A percentile compares a stretch with the other conserved stretches of the same genome.
phyloP scores from a whole-genome alignment of 1,284 basidiomycete species.

The Amylostereum chailletii region DNA sequence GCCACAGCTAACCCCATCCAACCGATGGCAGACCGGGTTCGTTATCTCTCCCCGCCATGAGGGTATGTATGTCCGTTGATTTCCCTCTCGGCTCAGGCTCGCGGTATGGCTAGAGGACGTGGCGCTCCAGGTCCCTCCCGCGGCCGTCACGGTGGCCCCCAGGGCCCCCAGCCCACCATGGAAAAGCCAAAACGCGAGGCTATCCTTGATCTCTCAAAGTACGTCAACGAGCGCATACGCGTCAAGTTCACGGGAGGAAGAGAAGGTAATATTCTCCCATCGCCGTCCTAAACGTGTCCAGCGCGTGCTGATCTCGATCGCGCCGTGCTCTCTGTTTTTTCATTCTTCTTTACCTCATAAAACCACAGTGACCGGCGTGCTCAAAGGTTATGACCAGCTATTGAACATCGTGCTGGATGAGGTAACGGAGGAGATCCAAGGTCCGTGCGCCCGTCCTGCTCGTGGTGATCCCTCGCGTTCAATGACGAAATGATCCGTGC shows the following conservation, averaged over 20 bases:
- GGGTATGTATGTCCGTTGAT: slow-evolving; percentile 7
- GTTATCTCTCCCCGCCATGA: slow-evolving; percentile 12
- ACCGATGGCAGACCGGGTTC: slow-evolving; percentile 53
- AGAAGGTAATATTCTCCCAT: slow-evolving; percentile 56
- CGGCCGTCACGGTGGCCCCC: slow-evolving; percentile 35
- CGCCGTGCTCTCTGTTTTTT: slow-evolving; percentile 6
- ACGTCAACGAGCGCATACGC: slow-evolving; percentile 84
- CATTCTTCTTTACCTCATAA: slow-evolving; percentile 1
- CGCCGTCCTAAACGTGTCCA: not conserved
- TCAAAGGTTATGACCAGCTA: slow-evolving; percentile 96
- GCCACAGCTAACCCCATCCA: not conserved
- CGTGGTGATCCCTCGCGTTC: slow-evolving; percentile 1
- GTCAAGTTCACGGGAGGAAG: slow-evolving; percentile 97
- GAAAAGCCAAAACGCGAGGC: slow-evolving; percentile 92
- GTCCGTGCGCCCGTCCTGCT: slow-evolving; percentile 29
- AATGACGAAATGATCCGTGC: slow-evolving; percentile 1
- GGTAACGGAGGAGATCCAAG: slow-evolving; percentile 69
- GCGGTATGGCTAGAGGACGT: slow-evolving; percentile 38
- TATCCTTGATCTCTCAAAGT: slow-evolving; percentile 93
- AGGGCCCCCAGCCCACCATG: slow-evolving; percentile 37
- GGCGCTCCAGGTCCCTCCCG: slow-evolving; percentile 27
- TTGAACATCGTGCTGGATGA: slow-evolving; percentile 94
- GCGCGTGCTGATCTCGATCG: not conserved
- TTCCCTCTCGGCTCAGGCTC: slow-evolving; percentile 36
- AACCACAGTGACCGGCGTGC: slow-evolving; percentile 71